These are phyloP conservation scores for Pulchroboletus neoregius DNA, from an alignment of 1,284 basidiomycete genomes.

Conservation along the genomic window DNA sequence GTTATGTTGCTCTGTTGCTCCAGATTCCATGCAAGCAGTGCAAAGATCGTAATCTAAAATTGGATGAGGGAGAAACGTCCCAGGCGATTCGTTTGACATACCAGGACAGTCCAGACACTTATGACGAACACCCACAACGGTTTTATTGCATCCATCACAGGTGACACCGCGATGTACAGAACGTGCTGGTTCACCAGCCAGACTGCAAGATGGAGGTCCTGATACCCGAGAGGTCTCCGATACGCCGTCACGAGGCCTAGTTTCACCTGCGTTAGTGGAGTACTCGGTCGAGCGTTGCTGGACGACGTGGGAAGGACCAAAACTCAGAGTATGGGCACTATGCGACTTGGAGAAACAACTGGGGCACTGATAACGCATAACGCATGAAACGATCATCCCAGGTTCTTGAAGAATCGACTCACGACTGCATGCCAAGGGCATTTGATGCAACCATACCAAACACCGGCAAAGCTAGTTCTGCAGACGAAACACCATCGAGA, in stretches of 20 bases:
- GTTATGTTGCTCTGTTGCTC: slow-evolving; percentile 47
- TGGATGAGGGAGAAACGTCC: slow-evolving; percentile 2
- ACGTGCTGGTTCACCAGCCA: background rate
- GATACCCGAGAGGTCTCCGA: background rate
- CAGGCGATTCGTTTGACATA: slow-evolving; percentile 29
- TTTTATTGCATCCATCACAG: slow-evolving; percentile 50
- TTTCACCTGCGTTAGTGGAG: background rate
- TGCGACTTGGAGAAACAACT: slow-evolving; percentile 30
- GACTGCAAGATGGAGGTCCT: background rate
- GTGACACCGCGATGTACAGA: slow-evolving; percentile 22
- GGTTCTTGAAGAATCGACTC: slow-evolving; percentile 30
- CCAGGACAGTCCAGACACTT: slow-evolving; percentile 73
- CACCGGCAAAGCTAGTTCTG: slow-evolving; percentile 33
- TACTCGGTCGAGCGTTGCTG: slow-evolving; percentile 12
- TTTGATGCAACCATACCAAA: slow-evolving; percentile 43
- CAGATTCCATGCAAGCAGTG: slow-evolving; percentile 46
- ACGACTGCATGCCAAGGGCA: slow-evolving; percentile 45
- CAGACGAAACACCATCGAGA: slow-evolving; percentile 41
- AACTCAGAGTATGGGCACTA: slow-evolving; percentile 28
- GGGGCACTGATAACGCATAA: slow-evolving; percentile 22
- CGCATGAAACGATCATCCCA: slow-evolving; percentile 10
- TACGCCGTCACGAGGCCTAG: background rate
- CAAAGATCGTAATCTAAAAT: slow-evolving; percentile 68
- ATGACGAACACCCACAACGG: slow-evolving; percentile 59
- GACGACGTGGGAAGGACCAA: slow-evolving; percentile 31